Conservation (phyloP, 345 rosid genomes). For the Mallotus nudiflorus region DNA sequence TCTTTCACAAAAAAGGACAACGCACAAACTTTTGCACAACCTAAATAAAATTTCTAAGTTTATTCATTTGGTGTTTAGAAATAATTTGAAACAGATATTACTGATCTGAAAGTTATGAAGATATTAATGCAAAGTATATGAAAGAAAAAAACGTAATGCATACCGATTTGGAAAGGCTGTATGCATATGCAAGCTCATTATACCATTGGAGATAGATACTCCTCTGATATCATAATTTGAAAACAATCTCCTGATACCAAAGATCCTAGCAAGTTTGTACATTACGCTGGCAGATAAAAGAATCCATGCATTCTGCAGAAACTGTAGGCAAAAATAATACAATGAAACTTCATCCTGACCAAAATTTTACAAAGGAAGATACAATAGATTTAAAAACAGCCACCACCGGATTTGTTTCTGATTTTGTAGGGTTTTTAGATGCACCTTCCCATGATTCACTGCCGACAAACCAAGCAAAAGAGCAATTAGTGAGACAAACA, state of each 20-base stretch:
- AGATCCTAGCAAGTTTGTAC: not conserved
- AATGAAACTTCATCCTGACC: slow-evolving; percentile 50
- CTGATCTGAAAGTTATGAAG: not conserved
- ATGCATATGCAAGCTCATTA: not conserved
- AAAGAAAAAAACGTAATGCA: not conserved
- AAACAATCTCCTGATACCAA: not conserved
- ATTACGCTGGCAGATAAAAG: not conserved
- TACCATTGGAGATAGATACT: not conserved
- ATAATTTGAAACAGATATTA: too few relatives aligned
- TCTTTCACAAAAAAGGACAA: too few relatives aligned
- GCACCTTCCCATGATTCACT: slow-evolving; percentile 79
- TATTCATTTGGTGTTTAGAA: too few relatives aligned
- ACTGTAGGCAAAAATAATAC: not conserved
- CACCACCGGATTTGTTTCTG: slow-evolving; percentile 50
- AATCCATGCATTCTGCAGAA: slow-evolving; percentile 1
- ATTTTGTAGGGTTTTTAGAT: slow-evolving; percentile 30
- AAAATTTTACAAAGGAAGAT: slow-evolving; percentile 65
- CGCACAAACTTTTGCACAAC: not conserved
- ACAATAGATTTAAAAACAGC: slow-evolving; percentile 54
- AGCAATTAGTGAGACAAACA: not conserved
- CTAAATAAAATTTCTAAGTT: too few relatives aligned
- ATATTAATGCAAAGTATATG: not conserved
- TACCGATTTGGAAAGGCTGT: too few relatives aligned
- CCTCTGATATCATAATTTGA: not conserved
- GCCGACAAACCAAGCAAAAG: slow-evolving; percentile 24